Evolutionary conservation across 495 filamentous ascomycete genomes (phyloP), one percentile per base, ranked within the genome.

Genomic region (Neurospora sp.): DNA sequence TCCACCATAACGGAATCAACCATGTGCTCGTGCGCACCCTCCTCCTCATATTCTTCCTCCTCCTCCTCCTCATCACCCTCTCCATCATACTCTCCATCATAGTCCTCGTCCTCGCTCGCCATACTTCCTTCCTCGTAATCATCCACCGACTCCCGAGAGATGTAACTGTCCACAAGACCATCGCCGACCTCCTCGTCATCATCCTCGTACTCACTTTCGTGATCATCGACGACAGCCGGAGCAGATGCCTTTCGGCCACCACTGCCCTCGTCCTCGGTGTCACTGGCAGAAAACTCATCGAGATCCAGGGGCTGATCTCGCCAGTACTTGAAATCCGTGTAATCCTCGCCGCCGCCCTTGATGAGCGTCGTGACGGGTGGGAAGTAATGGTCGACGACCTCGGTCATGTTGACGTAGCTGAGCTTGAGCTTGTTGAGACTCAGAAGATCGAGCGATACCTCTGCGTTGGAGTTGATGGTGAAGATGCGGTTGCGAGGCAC

Each of bases 381-480:
- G 80, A 98, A 98, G 84, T 97, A 97, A 81, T 98, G 96, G 78
- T 99, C 95, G 14, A 99, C 90, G 37, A 98, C 87, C 81, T 98
- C 96, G 71, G 90, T 89, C 93, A 99, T 99, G 71, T 92, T 93
- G 71, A 97, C 93, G 80, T 99, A 99, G 79, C 92, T 97, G 75
- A 94, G 96, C 84, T 94, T 97, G 77, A 98, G 92, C 77, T 94
- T 96, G 80, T 96, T 98, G 45, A 99, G 86, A 74, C 90, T 93
- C 18, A 98, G 86, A 69, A 99, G 80, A 77, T 98, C 95, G 68
- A 98, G 82, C n/a, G 91, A 93, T 22, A 99, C 94, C 76, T 99
- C 96, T 2, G 96, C 94, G 79, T 98, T 96, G 68, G 92, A 95
- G 82, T 99, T 99, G 86, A 99, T 99, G 8, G 96, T 99, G 79